Percentiles rank a stretch among this genome's conserved stretches.
Conservation (phyloP, 2,329 filamentous ascomycete genomes). For the Emericellopsis atlantica region DNA sequence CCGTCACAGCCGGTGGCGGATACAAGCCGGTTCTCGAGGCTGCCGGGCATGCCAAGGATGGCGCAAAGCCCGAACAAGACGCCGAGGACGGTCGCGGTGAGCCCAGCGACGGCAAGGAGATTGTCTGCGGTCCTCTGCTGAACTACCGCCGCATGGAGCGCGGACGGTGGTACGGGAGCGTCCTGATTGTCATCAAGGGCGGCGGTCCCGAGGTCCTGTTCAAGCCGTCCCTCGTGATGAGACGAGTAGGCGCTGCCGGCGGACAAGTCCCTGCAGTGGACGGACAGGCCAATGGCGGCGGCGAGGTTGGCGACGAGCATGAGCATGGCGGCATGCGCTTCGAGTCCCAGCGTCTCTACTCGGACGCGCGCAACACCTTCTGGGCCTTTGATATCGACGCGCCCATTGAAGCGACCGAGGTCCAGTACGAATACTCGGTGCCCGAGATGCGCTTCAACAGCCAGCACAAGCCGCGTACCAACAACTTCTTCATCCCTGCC, state of each 20-base stretch:
- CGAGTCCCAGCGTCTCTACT: slow-evolving; percentile 45
- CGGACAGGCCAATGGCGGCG: slow-evolving; percentile 11
- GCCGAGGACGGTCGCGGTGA: slow-evolving; percentile 7
- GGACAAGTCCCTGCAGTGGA: slow-evolving; percentile 4
- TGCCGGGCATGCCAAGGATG: slow-evolving; percentile 17
- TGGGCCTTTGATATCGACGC: slow-evolving; percentile 83
- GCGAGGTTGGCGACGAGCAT: slow-evolving; percentile 9
- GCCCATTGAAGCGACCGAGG: slow-evolving; percentile 58
- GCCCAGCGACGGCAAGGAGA: slow-evolving; percentile 37
- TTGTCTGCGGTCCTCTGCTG: slow-evolving; percentile 60
- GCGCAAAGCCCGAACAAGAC: slow-evolving; percentile 9
- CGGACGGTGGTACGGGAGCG: slow-evolving; percentile 69
- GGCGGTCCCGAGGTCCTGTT: slow-evolving; percentile 46
- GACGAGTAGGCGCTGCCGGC: slow-evolving; percentile 21
- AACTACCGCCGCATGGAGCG: slow-evolving; percentile 70
- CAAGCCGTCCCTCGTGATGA: slow-evolving; percentile 46
- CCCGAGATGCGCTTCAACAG: slow-evolving; percentile 50
- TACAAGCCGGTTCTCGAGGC: slow-evolving; percentile 38
- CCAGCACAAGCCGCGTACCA: slow-evolving; percentile 43
- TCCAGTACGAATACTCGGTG: slow-evolving; percentile 68
- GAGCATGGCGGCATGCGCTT: slow-evolving; percentile 17
- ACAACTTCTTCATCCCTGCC: slow-evolving; percentile 75
- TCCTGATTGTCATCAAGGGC: slow-evolving; percentile 68
- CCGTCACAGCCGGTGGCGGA: slow-evolving; percentile 17
- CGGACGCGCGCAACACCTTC: slow-evolving; percentile 63